Evolutionary conservation across 129 eudicot species (phyloP), one percentile per base, ranked within the genome.

Genomic region (Escallonia rubra): DNA sequence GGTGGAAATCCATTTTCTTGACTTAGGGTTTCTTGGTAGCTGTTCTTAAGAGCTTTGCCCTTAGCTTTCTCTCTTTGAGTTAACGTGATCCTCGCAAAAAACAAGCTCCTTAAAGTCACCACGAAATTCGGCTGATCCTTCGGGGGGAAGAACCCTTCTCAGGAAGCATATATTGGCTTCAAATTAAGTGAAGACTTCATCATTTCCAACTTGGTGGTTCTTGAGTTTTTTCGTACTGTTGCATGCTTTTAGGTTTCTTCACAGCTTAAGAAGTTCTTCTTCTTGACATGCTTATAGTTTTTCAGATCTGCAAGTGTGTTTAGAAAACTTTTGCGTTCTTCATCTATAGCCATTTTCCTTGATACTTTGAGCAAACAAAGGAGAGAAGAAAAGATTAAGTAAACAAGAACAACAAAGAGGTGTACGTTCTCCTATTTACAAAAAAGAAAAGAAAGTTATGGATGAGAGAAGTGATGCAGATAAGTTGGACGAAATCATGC

Each of bases 101-200:
- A 72, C 78, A 73, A 70, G 79, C 67, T 12, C 83, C 70, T 82
- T 70, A 85, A 82, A 87, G 90, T 81, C 90, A 88, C 88, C 88
- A 94, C 67, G 75, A 83, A 91, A 85, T 77, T 78, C 72, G 94
- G 97, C 96, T 96, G 83, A 86, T 85, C 83, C 92, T 85, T 85
- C 82, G 90, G 97, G 97, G 54, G 73, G 70, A 80, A 87, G 82
- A 77, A 76, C 86, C 95, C 88, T 82, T 42, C 57, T 47, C 71
- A 76, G 88, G 70, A 69, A 68, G 76, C 95, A 78, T 79, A 79
- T 77, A 75, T 80, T 83, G 59, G 65, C 86, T 84, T 82, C 86
- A 72, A 81, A 74, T 76, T 74, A 63, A 78, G 73, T 76, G 23
- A 63, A 53, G 64, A 12, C 61, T 44, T 48, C 43, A 73, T 13